Percentiles rank a stretch among this genome's conserved stretches.
phyloP scores from a whole-genome alignment of 2,329 filamentous ascomycete genomes.

The Plectosphaerella sp. region DNA sequence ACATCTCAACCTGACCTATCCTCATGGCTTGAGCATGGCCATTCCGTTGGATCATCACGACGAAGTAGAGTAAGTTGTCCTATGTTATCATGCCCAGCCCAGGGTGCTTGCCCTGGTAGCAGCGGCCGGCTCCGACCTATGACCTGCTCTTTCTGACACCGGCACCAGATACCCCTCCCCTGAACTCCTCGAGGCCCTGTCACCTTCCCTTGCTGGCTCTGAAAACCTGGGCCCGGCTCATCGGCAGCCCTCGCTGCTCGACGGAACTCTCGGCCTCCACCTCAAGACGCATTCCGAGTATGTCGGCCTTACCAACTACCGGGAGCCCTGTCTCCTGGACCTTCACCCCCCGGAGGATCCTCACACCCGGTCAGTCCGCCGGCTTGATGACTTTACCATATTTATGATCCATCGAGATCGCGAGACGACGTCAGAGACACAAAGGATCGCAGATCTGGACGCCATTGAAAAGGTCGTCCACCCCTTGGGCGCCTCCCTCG shows the following conservation, averaged over 20 bases:
- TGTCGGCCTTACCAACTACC: slow-evolving; percentile 54
- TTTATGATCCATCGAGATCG: slow-evolving; percentile 31
- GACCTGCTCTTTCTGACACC: background rate
- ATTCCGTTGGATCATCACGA: slow-evolving; percentile 10
- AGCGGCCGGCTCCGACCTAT: background rate
- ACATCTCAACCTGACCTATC: slow-evolving; percentile 1
- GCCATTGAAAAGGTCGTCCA: slow-evolving; percentile 59
- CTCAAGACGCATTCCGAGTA: slow-evolving; percentile 56
- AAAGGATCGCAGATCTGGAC: slow-evolving; percentile 34
- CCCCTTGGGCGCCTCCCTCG: slow-evolving; percentile 57
- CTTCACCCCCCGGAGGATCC: slow-evolving; percentile 48
- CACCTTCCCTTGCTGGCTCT: slow-evolving; percentile 8
- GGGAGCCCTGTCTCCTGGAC: slow-evolving; percentile 52
- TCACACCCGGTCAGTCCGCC: slow-evolving; percentile 20
- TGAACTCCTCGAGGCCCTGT: slow-evolving; percentile 11
- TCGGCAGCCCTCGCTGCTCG: slow-evolving; percentile 22
- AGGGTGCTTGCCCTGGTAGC: background rate
- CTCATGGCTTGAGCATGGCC: background rate
- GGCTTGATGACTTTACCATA: slow-evolving; percentile 27
- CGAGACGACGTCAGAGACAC: slow-evolving; percentile 29
- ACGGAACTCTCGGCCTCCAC: slow-evolving; percentile 48
- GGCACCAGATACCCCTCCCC: slow-evolving; percentile 9
- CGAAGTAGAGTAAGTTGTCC: slow-evolving; percentile 10
- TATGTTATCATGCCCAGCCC: background rate
- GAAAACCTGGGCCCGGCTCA: slow-evolving; percentile 10